These are phyloP conservation scores for Candida argentea DNA, from an alignment of 805 yeast genomes.

Conservation along the genomic window DNA sequence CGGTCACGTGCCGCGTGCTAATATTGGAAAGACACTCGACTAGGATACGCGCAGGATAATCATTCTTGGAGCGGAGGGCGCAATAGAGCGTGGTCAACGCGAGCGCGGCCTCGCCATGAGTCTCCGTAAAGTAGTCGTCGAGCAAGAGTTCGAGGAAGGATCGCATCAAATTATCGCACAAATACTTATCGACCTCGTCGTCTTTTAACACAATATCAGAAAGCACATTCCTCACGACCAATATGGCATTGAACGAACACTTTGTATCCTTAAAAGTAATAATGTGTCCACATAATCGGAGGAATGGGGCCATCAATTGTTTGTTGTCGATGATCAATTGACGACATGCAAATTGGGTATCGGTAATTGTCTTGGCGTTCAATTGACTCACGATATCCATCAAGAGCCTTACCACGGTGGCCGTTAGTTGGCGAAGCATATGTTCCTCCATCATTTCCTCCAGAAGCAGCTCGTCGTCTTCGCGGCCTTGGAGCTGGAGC, in stretches of 20 bases:
- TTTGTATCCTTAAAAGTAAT: conserved; percentile 81
- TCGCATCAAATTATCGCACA: conserved; percentile 58
- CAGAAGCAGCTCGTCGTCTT: conserved; percentile 74
- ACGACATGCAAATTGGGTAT: conserved; percentile 58
- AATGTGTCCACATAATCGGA: conserved; percentile 65
- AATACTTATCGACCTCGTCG: conserved; percentile 63
- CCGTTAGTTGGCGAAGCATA: conserved; percentile 83
- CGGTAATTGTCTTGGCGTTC: conserved; percentile 40
- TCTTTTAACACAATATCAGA: conserved; percentile 59
- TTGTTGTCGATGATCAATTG: conserved; percentile 54
- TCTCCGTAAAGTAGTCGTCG: conserved; percentile 73
- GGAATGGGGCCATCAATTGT: conserved; percentile 64
- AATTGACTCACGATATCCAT: conserved; percentile 84
- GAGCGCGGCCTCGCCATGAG: conserved; percentile 87
- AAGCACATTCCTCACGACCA: conserved; percentile 66
- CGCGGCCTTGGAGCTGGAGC: conserved; percentile 44
- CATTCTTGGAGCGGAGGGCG: conserved; percentile 57
- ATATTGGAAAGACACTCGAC: conserved; percentile 45
- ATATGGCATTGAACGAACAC: conserved; percentile 83
- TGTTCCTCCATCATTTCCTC: conserved; percentile 99
- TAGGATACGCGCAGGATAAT: conserved; percentile 55
- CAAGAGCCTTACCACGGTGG: conserved; percentile 76
- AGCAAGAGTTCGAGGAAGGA: conserved; percentile 56
- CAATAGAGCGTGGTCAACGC: conserved; percentile 75
- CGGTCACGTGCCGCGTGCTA: conserved; percentile 44